Conservation (phyloP, 495 filamentous ascomycete genomes). For the Daldinia grandis region DNA sequence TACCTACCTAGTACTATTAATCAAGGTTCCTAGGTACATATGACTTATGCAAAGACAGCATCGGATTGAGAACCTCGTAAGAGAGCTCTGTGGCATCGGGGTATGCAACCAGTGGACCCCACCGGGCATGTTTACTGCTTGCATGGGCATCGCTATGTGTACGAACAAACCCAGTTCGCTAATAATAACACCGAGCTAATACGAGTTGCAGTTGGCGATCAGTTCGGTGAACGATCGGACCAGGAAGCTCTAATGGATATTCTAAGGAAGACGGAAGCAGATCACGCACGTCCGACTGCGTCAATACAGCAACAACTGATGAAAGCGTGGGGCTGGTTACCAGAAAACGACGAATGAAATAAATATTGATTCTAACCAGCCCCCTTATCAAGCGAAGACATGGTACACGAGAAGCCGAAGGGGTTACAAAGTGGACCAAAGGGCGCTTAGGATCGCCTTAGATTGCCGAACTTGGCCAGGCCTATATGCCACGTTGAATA, state of each 20-base stretch:
- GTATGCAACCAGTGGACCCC: constrained; percentile 59
- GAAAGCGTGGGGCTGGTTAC: constrained; percentile 52
- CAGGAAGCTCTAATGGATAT: constrained; percentile 56
- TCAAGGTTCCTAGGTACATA: background rate
- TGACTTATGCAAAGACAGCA: constrained; percentile 40
- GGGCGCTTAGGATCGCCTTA: constrained; percentile 18
- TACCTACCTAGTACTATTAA: background rate
- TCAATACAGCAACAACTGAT: constrained; percentile 51
- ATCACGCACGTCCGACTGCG: constrained; percentile 57
- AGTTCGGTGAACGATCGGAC: constrained; percentile 52
- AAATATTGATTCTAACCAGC: background rate
- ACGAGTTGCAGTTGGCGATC: constrained; percentile 53
- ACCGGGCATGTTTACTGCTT: constrained; percentile 64
- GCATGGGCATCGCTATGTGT: constrained; percentile 63
- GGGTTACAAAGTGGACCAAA: background rate
- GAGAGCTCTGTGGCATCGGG: constrained; percentile 61
- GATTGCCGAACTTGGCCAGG: constrained; percentile 22
- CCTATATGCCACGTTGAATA: background rate
- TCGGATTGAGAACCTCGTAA: constrained; percentile 54
- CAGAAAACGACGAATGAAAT: constrained; percentile 20
- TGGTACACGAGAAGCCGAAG: constrained; percentile 1
- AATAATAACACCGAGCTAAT: constrained; percentile 18
- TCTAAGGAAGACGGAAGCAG: constrained; percentile 53
- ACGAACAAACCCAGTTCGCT: constrained; percentile 33
- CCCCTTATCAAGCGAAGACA: background rate